phyloP scores from a whole-genome alignment of 139 green algal species.

The Chlorella sp. region DNA sequence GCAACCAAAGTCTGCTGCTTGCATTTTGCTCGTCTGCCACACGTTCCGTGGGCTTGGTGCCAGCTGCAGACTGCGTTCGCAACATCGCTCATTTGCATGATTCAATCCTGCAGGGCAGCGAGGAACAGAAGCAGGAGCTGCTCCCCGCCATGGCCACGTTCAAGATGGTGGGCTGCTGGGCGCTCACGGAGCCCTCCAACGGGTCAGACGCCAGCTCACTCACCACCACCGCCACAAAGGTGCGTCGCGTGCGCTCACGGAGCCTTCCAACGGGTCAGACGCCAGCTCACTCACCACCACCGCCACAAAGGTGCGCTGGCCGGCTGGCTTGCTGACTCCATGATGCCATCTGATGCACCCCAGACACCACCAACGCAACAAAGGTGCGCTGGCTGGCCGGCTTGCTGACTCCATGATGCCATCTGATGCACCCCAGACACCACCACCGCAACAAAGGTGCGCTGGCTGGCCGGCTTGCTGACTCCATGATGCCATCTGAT shows the following conservation, averaged over 20 bases:
- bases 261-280: slow-evolving; percentile 84
- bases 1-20: too few species aligned
- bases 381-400: too few species aligned
- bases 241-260: slow-evolving; percentile 74
- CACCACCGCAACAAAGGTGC: too few species aligned
- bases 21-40: too few species aligned
- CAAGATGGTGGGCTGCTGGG: slow-evolving; percentile 70
- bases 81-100: too few species aligned
- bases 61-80: too few species aligned
- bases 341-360: too few species aligned
- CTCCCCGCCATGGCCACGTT: slow-evolving; percentile 70
- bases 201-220: slow-evolving; percentile 80
- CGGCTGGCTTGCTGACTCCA: slow-evolving; percentile 1
- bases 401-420: background rate
- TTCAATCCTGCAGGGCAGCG: slow-evolving; percentile 53
- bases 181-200: slow-evolving; percentile 86
- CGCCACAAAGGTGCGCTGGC: slow-evolving; percentile 68
- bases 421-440: too few species aligned
- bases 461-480: too few species aligned
- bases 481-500: background rate
- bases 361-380: too few species aligned
- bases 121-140: slow-evolving; percentile 81
- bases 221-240: slow-evolving; percentile 64
- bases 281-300: slow-evolving; percentile 67
- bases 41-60: too few species aligned